These are phyloP conservation scores for Calamus simplicifolius DNA, from an alignment of 176 grass and related monocot species.

Conservation along the genomic window DNA sequence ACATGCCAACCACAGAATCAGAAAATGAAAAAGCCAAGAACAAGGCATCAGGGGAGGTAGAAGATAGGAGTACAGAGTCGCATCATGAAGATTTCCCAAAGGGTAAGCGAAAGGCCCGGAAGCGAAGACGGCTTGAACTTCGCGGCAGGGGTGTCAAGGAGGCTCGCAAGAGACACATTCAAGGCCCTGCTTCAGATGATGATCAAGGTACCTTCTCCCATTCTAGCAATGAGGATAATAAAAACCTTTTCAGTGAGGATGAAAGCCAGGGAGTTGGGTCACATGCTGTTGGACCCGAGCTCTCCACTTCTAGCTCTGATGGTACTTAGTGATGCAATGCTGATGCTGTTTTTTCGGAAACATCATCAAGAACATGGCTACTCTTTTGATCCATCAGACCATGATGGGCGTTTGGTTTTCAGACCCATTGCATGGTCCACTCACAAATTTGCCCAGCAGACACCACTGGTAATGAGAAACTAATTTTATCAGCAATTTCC, in stretches of 20 bases:
- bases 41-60: conserved; percentile 27
- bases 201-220: conserved; percentile 43
- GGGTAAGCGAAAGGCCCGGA: conserved; percentile 54
- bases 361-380: too few relatives aligned
- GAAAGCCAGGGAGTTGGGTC: conserved; percentile 30
- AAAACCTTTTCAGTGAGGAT: conserved; percentile 23
- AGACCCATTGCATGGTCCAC: too few relatives aligned
- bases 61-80: conserved; percentile 51
- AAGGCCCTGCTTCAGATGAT: conserved; percentile 38
- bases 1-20: conserved; percentile 13
- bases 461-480: too few relatives aligned
- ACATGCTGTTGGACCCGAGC: conserved; percentile 30
- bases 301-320: conserved; percentile 44
- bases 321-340: conserved; percentile 2
- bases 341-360: too few relatives aligned
- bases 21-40: conserved; percentile 41
- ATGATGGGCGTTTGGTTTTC: too few relatives aligned
- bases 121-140: conserved; percentile 59
- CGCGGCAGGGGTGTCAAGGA: conserved; percentile 44
- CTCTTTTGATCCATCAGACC: too few relatives aligned
- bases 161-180: conserved; percentile 41
- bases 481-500: too few relatives aligned
- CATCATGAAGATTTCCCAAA: conserved; percentile 47
- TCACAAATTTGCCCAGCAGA: too few relatives aligned
- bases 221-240: conserved; percentile 52